Conservation (phyloP, 352 stramenopile species). For the Thraustochytrium striatum region DNA sequence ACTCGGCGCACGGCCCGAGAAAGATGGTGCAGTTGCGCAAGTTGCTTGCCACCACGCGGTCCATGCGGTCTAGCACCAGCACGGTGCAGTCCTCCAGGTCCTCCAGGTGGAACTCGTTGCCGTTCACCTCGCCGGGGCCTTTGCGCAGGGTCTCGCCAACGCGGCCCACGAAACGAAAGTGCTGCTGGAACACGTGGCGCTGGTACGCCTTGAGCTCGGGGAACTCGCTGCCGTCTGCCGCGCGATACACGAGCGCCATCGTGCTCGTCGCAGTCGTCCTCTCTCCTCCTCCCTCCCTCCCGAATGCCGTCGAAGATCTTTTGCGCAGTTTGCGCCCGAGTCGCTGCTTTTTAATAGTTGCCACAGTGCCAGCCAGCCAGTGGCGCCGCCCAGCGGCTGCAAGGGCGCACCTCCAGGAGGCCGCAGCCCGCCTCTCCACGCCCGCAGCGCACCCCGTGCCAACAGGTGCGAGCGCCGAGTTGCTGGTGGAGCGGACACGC, state of each 20-base stretch:
- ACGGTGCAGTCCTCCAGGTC: slow-evolving; percentile 74
- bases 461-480: too few species aligned
- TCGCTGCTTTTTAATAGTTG: too few species aligned
- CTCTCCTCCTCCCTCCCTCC: neutral
- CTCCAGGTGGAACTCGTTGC: slow-evolving; percentile 79
- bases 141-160: slow-evolving; percentile 71
- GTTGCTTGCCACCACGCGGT: slow-evolving; percentile 81
- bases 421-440: too few species aligned
- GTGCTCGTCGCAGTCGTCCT: neutral
- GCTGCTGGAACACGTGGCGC: slow-evolving; percentile 82
- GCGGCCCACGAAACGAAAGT: slow-evolving; percentile 82
- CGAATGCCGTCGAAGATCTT: too few species aligned
- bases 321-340: too few species aligned
- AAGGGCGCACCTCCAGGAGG: too few species aligned
- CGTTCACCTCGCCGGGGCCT: slow-evolving; percentile 68
- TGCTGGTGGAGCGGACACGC: too few species aligned
- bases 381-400: too few species aligned
- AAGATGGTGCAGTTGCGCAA: slow-evolving; percentile 76
- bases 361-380: too few species aligned
- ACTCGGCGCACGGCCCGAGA: slow-evolving; percentile 68
- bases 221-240: slow-evolving; percentile 76
- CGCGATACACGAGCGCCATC: slow-evolving; percentile 60
- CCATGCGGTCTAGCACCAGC: slow-evolving; percentile 72
- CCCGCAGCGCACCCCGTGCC: too few species aligned
- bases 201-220: slow-evolving; percentile 71